A percentile compares a stretch with the other conserved stretches of the same genome.
phyloP scores from a whole-genome alignment of 2,329 filamentous ascomycete genomes.

The Alternaria sp. region DNA sequence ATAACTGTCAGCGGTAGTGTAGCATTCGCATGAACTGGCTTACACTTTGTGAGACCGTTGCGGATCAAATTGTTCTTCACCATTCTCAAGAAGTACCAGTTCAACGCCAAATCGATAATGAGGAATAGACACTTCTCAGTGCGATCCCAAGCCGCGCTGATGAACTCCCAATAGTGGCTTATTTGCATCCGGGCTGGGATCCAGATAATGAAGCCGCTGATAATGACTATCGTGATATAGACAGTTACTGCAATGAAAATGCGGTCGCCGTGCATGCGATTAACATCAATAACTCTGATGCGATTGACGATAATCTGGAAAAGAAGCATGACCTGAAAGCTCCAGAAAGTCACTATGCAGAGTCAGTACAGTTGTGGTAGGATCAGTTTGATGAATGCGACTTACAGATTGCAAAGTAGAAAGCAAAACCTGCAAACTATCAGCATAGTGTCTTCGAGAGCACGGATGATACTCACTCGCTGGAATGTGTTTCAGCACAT shows the following conservation, averaged over 20 bases:
- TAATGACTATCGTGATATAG: slow-evolving; percentile 17
- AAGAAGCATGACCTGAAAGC: neutral
- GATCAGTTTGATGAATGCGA: neutral
- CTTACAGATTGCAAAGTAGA: neutral
- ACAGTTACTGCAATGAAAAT: neutral
- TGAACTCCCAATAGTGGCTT: slow-evolving; percentile 20
- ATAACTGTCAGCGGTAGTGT: neutral
- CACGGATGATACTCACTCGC: neutral
- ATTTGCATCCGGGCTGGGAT: slow-evolving; percentile 38
- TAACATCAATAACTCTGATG: neutral
- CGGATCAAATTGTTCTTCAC: neutral
- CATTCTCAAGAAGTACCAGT: slow-evolving; percentile 5
- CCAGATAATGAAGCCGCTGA: slow-evolving; percentile 39
- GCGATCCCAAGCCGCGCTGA: slow-evolving; percentile 29
- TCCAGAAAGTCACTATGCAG: neutral
- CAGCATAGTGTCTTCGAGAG: neutral
- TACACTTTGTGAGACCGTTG: slow-evolving; percentile 45
- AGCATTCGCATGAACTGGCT: slow-evolving; percentile 11
- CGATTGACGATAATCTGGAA: neutral
- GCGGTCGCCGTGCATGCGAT: neutral
- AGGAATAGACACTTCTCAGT: slow-evolving; percentile 36
- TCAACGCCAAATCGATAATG: slow-evolving; percentile 33
- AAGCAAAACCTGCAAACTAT: neutral
- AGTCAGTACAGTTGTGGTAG: neutral
- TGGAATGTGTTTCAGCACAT: neutral